Base-by-base conservation (phyloP, 306 rosid genomes). In the Vigna trinervia region DNA sequence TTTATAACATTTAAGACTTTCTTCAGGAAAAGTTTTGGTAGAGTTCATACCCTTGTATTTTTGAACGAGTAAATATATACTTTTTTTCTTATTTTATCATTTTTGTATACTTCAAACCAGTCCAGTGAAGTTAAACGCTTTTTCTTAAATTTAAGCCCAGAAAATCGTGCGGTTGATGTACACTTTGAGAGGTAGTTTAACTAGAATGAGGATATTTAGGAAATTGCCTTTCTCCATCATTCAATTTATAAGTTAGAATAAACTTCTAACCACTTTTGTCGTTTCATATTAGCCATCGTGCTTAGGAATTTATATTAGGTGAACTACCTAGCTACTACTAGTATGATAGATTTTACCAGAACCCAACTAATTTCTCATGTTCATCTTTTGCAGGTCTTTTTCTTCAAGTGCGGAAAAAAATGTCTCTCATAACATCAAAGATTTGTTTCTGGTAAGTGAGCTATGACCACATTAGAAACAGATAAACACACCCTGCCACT, bases 371-470 rank as follows among this genome's bases (percentile, higher is more conserved):
- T 51, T 68, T 71, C 72, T 30, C 45, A 23, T 36, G 52, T 43
- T 30, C 15, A 23, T 69, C 59, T 47, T 64, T 61, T 88, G 74
- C 78, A 93, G 98, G 89, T 93, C 91, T 7, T 20, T 87, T n/a
- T 57, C 84, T 74, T 78, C 84, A 30, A 78, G 88, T 62, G 72
- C 67, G 8, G 87, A 87, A 20, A 78, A 88, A 73, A 92, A 95
- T 82, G 88, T 86, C 77, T 88, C 98, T 53, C 84, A 76, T 61
- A 76, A 51, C 83, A 69, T 88, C 76, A 85, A 74, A 78, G 89
- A 84, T 69, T 46, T 85, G 47, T 53, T 84, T 38, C 61, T 74
- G 81, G 89, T 85, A 80, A 70, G 81, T 66, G 47, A 51, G 5
- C 73, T 81, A 76, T 43, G 8, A 20, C 43, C 47, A 54, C 22